Conservation (phyloP, 2,329 filamentous ascomycete species). For the Cryphonectria naterciae region DNA sequence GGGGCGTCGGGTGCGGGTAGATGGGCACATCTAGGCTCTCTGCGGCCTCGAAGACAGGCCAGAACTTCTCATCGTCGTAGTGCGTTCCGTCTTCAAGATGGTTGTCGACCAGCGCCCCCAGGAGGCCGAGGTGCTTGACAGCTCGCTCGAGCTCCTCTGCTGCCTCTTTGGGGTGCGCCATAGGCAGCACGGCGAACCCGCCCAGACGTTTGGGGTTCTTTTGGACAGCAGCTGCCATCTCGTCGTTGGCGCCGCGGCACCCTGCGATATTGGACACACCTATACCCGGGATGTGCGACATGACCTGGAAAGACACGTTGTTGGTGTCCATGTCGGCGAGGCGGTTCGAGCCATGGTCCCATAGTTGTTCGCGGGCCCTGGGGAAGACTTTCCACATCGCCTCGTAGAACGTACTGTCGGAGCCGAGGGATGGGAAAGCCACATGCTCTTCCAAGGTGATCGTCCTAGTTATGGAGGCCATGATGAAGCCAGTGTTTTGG, state of each 20-base stretch:
- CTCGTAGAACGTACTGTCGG: conserved; percentile 16
- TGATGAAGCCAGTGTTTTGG: neutral
- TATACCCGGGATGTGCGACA: conserved; percentile 32
- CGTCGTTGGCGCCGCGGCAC: conserved; percentile 34
- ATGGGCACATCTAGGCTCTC: conserved; percentile 21
- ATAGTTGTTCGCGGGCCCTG: conserved; percentile 32
- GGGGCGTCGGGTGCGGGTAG: conserved; percentile 20
- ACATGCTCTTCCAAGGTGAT: conserved; percentile 48
- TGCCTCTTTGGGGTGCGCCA: conserved; percentile 41
- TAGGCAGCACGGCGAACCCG: conserved; percentile 39
- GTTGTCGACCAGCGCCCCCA: conserved; percentile 23
- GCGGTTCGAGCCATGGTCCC: conserved; percentile 32
- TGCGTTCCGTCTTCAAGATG: conserved; percentile 35
- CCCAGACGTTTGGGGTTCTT: conserved; percentile 29
- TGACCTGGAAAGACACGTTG: conserved; percentile 32
- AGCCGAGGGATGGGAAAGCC: conserved; percentile 31
- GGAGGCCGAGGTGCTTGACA: conserved; percentile 41
- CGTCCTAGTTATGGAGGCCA: neutral
- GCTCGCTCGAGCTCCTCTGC: conserved; percentile 45
- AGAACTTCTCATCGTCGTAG: conserved; percentile 20
- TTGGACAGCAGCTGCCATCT: conserved; percentile 32
- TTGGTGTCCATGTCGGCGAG: conserved; percentile 34
- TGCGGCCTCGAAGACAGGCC: conserved; percentile 15
- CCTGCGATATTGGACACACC: conserved; percentile 27
- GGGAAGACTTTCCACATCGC: conserved; percentile 32